Evolutionary conservation across 768 basidiomycete species (phyloP).

Genomic region (Boletellus ananas): DNA sequence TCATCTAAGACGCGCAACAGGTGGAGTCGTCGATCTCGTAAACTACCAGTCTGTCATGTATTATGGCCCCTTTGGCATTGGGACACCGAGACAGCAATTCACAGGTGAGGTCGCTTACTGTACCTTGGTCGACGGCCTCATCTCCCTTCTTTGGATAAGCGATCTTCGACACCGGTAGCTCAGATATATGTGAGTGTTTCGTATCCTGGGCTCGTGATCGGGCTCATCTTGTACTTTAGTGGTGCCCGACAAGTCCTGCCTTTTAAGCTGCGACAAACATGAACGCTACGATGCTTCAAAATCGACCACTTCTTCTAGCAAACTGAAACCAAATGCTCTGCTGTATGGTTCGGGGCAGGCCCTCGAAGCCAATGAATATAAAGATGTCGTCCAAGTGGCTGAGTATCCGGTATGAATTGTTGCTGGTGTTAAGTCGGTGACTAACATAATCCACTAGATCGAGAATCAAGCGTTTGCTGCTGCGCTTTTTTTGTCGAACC

Average conservation of each 20-base stretch:
- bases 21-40: slow-evolving; percentile 25
- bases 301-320: slow-evolving; percentile 24
- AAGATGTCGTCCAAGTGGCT: slow-evolving; percentile 36
- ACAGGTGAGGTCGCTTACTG: slow-evolving; percentile 25
- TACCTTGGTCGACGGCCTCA: neutral
- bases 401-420: slow-evolving; percentile 26
- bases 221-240: slow-evolving; percentile 23
- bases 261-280: slow-evolving; percentile 24
- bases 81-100: slow-evolving; percentile 41
- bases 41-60: slow-evolving; percentile 34
- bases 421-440: neutral
- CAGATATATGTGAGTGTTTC: slow-evolving; percentile 34
- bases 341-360: slow-evolving; percentile 38
- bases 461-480: slow-evolving; percentile 36
- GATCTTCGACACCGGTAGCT: slow-evolving; percentile 49
- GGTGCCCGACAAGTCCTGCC: slow-evolving; percentile 26
- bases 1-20: slow-evolving; percentile 7
- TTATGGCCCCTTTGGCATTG: slow-evolving; percentile 41
- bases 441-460: slow-evolving; percentile 19
- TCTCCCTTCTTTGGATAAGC: slow-evolving; percentile 23
- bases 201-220: neutral
- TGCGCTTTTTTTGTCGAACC: slow-evolving; percentile 29
- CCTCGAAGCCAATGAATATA: slow-evolving; percentile 27
- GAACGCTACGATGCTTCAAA: slow-evolving; percentile 20
- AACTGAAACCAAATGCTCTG: slow-evolving; percentile 22